A percentile compares a stretch with the other conserved stretches of the same genome.
These are phyloP conservation scores for Shiraia sp. DNA, from an alignment of 2,329 filamentous ascomycete species.

Conservation along the genomic window DNA sequence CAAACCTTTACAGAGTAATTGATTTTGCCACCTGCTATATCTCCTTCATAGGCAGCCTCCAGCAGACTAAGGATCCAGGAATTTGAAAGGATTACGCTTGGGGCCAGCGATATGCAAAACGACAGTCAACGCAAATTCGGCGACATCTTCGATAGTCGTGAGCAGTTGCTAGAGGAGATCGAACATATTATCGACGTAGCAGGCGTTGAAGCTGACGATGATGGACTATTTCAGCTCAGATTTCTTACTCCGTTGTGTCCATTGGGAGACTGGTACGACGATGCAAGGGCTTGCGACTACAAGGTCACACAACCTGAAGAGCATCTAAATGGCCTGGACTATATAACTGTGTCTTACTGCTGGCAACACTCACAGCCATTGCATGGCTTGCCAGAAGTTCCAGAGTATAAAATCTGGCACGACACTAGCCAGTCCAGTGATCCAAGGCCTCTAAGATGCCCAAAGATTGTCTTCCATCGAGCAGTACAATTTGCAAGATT, in stretches of 20 bases:
- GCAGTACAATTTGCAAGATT: not conserved
- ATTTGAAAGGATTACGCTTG: too few species aligned
- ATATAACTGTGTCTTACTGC: constrained; percentile 8
- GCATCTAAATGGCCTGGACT: not conserved
- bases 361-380: constrained; percentile 4
- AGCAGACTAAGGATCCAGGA: too few species aligned
- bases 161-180: not conserved
- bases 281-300: not conserved
- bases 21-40: too few species aligned
- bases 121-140: constrained; percentile 4
- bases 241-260: constrained; percentile 3
- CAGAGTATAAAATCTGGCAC: constrained; percentile 2
- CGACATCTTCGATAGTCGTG: constrained; percentile 4
- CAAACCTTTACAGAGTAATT: too few species aligned
- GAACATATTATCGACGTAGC: constrained; percentile 4
- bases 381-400: not conserved
- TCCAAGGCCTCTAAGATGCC: not conserved
- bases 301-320: constrained; percentile 3
- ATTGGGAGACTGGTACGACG: too few species aligned
- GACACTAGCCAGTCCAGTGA: too few species aligned
- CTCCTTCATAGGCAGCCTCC: too few species aligned
- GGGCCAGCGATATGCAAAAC: constrained; percentile 1
- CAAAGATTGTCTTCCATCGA: constrained; percentile 3
- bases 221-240: constrained; percentile 1
- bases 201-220: not conserved